These are phyloP conservation scores for Eimeria nieschulzi DNA, from an alignment of 169 alveolate species.

Conservation along the genomic window DNA sequence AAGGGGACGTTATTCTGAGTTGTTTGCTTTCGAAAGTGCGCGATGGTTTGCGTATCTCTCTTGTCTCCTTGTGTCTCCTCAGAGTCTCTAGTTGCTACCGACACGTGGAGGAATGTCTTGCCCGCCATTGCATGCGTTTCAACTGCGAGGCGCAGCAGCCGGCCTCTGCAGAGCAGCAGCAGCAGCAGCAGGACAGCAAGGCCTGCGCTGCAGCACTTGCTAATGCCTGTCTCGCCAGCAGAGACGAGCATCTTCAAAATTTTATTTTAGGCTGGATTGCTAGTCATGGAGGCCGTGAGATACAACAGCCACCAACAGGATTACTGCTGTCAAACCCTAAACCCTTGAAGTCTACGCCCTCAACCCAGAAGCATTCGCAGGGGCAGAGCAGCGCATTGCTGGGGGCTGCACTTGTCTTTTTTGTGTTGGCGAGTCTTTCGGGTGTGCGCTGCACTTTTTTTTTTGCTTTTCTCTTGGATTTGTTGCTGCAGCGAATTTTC, in stretches of 20 bases:
- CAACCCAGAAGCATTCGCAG: too few relatives aligned
- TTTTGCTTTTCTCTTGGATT: background rate
- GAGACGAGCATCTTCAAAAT: background rate
- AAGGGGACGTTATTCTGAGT: background rate
- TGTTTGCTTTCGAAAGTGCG: background rate
- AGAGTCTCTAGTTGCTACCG: constrained; percentile 48
- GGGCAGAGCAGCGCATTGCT: too few relatives aligned
- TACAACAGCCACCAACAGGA: background rate
- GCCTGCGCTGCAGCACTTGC: constrained; percentile 48
- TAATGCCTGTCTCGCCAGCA: constrained; percentile 38
- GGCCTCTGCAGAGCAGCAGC: background rate
- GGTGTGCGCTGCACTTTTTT: background rate
- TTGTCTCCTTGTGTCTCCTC: background rate
- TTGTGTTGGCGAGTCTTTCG: too few relatives aligned
- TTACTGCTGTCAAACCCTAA: background rate
- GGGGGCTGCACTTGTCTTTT: too few relatives aligned
- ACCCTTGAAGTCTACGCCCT: too few relatives aligned
- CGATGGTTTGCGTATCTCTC: background rate
- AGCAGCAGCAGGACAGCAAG: constrained; percentile 13
- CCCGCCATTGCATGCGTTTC: background rate
- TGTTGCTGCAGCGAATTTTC: constrained; percentile 30
- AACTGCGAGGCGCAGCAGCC: constrained; percentile 12
- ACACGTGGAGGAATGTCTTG: constrained; percentile 43
- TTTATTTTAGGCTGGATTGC: constrained; percentile 36
- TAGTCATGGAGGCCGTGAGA: constrained; percentile 45